phyloP scores from a whole-genome alignment of 208 protist genomes.

The Phytomonas sp. region DNA sequence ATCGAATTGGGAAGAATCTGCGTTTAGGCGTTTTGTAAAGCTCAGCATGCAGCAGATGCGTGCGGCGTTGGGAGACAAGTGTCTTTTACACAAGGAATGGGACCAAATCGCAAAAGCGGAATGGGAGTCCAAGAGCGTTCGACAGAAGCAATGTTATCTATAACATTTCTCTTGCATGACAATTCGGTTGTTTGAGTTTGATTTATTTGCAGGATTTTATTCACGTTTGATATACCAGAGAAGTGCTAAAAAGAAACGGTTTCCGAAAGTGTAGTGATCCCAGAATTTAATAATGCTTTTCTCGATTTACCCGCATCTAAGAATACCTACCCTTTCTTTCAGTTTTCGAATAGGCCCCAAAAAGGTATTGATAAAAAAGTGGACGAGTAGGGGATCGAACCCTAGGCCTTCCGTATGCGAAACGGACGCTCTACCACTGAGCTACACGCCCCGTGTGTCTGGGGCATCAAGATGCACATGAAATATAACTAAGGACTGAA shows the following conservation, averaged over 20 bases:
- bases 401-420: slow-evolving; percentile 13
- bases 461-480: too few relatives aligned
- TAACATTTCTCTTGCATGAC: background rate
- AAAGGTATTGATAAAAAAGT: background rate
- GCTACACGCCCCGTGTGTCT: background rate
- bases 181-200: too few relatives aligned
- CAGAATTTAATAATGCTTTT: too few relatives aligned
- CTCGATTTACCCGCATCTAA: too few relatives aligned
- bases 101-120: slow-evolving; percentile 50
- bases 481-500: too few relatives aligned
- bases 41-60: slow-evolving; percentile 5
- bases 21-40: background rate
- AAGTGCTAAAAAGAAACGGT: background rate
- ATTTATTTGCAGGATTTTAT: background rate
- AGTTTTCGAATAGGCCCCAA: background rate
- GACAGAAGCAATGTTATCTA: slow-evolving; percentile 37
- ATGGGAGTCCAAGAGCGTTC: slow-evolving; percentile 47
- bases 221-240: background rate
- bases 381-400: slow-evolving; percentile 17
- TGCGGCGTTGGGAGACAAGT: slow-evolving; percentile 10
- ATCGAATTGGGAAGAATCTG: background rate
- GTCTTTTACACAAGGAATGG: slow-evolving; percentile 35
- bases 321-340: background rate
- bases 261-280: too few relatives aligned
- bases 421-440: slow-evolving; percentile 3